These are phyloP conservation scores for Heritiera fomes DNA, from an alignment of 345 rosid genomes.

Conservation along the genomic window DNA sequence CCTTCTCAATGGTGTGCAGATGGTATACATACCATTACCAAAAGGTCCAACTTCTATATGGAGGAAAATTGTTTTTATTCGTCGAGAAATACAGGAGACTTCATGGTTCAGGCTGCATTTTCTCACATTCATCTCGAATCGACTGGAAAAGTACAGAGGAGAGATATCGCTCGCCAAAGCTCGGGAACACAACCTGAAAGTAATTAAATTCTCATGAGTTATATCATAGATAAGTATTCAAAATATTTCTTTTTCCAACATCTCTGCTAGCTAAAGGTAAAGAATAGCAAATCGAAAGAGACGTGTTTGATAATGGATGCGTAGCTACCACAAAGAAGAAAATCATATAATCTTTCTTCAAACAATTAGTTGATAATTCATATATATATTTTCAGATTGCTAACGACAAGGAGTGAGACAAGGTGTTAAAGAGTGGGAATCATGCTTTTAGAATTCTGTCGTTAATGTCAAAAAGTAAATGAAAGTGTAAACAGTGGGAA, in stretches of 20 bases:
- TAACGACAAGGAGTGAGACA: neutral
- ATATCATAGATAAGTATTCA: neutral
- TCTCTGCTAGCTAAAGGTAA: neutral
- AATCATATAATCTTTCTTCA: neutral
- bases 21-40: neutral
- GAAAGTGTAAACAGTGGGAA: neutral
- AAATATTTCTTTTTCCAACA: neutral
- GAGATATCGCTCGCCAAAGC: slow-evolving; percentile 91
- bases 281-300: neutral
- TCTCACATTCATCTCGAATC: slow-evolving; percentile 85
- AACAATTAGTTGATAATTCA: neutral
- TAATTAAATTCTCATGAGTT: neutral
- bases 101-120: slow-evolving; percentile 73
- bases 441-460: neutral
- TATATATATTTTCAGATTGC: neutral
- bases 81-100: neutral
- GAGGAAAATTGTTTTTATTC: neutral
- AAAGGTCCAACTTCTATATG: neutral
- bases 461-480: too few relatives aligned
- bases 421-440: neutral
- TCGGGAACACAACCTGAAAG: slow-evolving; percentile 87
- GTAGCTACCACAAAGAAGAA: neutral
- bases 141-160: slow-evolving; percentile 89
- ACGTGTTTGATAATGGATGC: neutral
- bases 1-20: neutral